phyloP scores from a whole-genome alignment of 139 green algal species.

The Ettlia oleoabundans region DNA sequence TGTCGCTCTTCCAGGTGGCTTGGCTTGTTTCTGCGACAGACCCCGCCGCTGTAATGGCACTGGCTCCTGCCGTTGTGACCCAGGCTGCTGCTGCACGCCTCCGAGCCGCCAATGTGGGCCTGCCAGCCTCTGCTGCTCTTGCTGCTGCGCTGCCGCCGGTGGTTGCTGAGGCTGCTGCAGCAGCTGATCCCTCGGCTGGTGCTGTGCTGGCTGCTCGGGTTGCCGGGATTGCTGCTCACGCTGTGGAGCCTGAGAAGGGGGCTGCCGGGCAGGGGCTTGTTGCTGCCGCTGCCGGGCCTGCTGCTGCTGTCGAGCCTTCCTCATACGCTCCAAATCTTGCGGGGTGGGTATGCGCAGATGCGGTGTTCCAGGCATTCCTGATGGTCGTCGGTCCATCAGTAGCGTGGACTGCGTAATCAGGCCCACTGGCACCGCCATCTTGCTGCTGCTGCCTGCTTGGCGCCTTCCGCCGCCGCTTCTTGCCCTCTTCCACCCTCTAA shows the following conservation, averaged over 20 bases:
- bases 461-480: too few relatives aligned
- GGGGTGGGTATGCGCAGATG: slow-evolving; percentile 36
- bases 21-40: not conserved
- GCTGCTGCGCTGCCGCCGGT: not conserved
- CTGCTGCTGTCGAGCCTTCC: too few relatives aligned
- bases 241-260: too few relatives aligned
- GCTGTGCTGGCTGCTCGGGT: slow-evolving; percentile 23
- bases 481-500: too few relatives aligned
- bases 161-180: not conserved
- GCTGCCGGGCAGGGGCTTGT: too few relatives aligned
- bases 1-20: not conserved
- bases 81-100: not conserved
- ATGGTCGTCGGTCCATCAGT: not conserved
- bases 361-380: not conserved
- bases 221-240: not conserved
- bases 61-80: slow-evolving; percentile 1
- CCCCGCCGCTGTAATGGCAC: not conserved
- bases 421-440: not conserved
- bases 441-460: too few relatives aligned
- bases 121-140: not conserved
- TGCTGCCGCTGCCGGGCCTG: too few relatives aligned
- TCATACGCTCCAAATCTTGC: slow-evolving; percentile 34
- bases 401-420: not conserved
- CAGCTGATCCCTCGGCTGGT: not conserved
- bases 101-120: not conserved